These are phyloP conservation scores for Candida chauliodis DNA, from an alignment of 805 yeast species.

Conservation along the genomic window DNA sequence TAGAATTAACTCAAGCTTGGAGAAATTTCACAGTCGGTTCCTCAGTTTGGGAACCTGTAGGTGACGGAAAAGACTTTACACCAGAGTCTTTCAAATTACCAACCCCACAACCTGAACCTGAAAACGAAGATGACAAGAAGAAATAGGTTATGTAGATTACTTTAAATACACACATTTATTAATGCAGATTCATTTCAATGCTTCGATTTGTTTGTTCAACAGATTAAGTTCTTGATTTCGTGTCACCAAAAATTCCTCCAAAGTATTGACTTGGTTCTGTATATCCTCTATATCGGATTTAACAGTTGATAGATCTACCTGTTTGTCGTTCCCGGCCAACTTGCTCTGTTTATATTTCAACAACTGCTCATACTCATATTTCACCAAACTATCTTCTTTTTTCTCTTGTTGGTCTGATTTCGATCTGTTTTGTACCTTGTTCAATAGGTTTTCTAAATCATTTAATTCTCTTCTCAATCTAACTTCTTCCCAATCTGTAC, in stretches of 20 bases:
- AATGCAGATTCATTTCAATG: constrained; percentile 11
- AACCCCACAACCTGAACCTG: constrained; percentile 72
- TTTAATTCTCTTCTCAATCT: constrained; percentile 74
- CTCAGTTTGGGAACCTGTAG: constrained; percentile 89
- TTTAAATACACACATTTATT: constrained; percentile 2
- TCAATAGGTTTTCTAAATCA: constrained; percentile 66
- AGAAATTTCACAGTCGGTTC: constrained; percentile 87
- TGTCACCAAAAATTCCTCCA: constrained; percentile 63
- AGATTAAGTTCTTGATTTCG: constrained; percentile 59
- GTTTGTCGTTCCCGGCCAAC: constrained; percentile 25
- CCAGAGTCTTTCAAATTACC: constrained; percentile 83
- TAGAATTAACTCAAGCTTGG: constrained; percentile 89
- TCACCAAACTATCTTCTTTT: constrained; percentile 25
- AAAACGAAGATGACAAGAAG: constrained; percentile 34
- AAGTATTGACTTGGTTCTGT: constrained; percentile 68
- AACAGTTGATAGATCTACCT: constrained; percentile 46
- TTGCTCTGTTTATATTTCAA: constrained; percentile 71
- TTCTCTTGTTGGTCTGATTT: constrained; percentile 16
- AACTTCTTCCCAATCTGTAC: constrained; percentile 93
- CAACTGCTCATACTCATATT: constrained; percentile 76
- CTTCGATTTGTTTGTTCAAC: constrained; percentile 42
- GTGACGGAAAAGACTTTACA: constrained; percentile 77
- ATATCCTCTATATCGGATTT: constrained; percentile 63
- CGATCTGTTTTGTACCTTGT: constrained; percentile 39
- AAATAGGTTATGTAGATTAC: constrained; percentile 2